Conservation (phyloP, 345 rosid genomes). For the Boechera retrofracta region DNA sequence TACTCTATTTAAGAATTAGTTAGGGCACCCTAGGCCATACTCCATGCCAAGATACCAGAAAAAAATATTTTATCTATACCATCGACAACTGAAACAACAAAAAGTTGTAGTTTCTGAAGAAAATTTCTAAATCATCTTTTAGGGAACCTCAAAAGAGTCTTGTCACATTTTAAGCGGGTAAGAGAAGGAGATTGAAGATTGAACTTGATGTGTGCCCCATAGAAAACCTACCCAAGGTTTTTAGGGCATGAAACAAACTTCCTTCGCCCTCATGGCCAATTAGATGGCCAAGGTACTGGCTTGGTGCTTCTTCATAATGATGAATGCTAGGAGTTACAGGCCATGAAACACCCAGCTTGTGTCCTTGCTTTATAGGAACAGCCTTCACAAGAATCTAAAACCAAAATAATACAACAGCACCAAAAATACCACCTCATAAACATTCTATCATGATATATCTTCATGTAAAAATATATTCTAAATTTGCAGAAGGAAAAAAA, state of each 20-base stretch:
- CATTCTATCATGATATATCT: conserved; percentile 16
- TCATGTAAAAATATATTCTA: conserved; percentile 1
- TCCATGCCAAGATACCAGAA: neutral
- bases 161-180: neutral
- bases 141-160: neutral
- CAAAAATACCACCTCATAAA: conserved; percentile 26
- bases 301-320: conserved; percentile 82
- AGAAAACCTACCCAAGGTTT: conserved; percentile 69
- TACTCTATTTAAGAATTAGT: neutral
- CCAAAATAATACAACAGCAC: conserved; percentile 12
- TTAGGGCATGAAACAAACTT: conserved; percentile 78
- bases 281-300: conserved; percentile 87
- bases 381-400: conserved; percentile 78
- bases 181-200: neutral
- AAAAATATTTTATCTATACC: neutral
- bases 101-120: neutral
- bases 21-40: neutral
- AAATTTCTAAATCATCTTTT: neutral
- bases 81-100: neutral
- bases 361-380: conserved; percentile 88
- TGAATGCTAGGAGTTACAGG: conserved; percentile 84
- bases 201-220: conserved; percentile 6
- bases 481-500: conserved; percentile 30
- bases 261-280: conserved; percentile 97
- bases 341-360: conserved; percentile 75